Percentiles rank a stretch among this genome's conserved stretches.
Conservation (phyloP, 805 yeast species). For the Peterozyma xylosa region DNA sequence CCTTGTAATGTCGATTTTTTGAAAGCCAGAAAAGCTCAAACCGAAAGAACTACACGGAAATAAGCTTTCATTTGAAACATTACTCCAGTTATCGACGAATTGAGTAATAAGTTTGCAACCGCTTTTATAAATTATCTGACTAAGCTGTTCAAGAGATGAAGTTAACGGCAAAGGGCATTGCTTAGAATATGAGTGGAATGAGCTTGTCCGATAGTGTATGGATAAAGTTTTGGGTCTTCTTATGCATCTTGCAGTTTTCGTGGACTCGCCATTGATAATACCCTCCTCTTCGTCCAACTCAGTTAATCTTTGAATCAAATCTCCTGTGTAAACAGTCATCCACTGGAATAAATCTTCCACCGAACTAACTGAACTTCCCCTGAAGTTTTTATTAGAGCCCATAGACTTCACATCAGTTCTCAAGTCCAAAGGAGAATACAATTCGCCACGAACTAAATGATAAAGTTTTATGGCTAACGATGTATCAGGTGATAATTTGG, state of each 20-base stretch:
- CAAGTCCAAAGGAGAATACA: slow-evolving; percentile 43
- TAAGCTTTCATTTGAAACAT: slow-evolving; percentile 16
- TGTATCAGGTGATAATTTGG: slow-evolving; percentile 30
- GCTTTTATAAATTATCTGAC: slow-evolving; percentile 16
- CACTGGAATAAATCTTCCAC: slow-evolving; percentile 60
- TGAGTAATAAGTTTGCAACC: slow-evolving; percentile 15
- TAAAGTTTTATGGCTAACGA: slow-evolving; percentile 48
- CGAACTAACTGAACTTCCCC: slow-evolving; percentile 43
- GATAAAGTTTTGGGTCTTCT: slow-evolving; percentile 51
- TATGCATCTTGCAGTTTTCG: slow-evolving; percentile 17
- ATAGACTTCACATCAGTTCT: slow-evolving; percentile 70
- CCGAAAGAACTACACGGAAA: slow-evolving; percentile 46
- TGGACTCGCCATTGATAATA: slow-evolving; percentile 6
- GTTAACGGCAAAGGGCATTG: slow-evolving; percentile 32
- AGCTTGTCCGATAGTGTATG: slow-evolving; percentile 24
- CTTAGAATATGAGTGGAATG: slow-evolving; percentile 24
- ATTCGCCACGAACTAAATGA: slow-evolving; percentile 58
- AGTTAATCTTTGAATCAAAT: slow-evolving; percentile 57
- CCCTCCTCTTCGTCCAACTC: slow-evolving; percentile 66
- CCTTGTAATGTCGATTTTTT: slow-evolving; percentile 22
- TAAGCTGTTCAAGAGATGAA: slow-evolving; percentile 28
- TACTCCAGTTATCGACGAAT: slow-evolving; percentile 18
- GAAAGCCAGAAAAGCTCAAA: slow-evolving; percentile 48
- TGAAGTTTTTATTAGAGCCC: slow-evolving; percentile 82
- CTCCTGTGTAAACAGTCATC: slow-evolving; percentile 81